phyloP scores from a whole-genome alignment of 345 rosid species.

The Brassica carinata region DNA sequence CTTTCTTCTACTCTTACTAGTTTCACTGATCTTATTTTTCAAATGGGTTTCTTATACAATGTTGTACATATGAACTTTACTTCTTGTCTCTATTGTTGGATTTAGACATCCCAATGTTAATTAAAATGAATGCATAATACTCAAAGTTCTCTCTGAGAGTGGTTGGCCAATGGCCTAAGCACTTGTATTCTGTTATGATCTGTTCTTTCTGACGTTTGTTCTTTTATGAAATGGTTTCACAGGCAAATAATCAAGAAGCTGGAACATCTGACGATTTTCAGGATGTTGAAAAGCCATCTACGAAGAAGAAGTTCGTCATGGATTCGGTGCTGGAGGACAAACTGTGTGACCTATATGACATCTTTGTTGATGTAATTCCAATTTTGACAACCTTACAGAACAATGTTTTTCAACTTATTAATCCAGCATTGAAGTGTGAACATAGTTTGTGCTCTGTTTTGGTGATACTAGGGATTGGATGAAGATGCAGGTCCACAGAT shows the following conservation, averaged over 20 bases:
- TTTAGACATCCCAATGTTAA: constrained; percentile 10
- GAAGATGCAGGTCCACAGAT: constrained; percentile 81
- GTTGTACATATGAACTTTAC: not conserved
- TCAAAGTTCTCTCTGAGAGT: constrained; percentile 2
- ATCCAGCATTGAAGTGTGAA: constrained; percentile 17
- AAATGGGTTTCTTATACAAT: not conserved
- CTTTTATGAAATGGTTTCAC: constrained; percentile 19
- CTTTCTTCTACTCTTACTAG: constrained; percentile 4
- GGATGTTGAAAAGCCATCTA: constrained; percentile 57
- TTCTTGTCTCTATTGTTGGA: not conserved
- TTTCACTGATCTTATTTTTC: constrained; percentile 4
- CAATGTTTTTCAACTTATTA: constrained; percentile 14
- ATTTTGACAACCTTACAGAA: constrained; percentile 12
- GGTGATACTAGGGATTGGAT: constrained; percentile 72
- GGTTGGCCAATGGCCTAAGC: not conserved
- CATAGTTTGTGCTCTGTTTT: constrained; percentile 27
- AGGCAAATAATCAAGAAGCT: constrained; percentile 62
- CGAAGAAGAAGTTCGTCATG: constrained; percentile 65
- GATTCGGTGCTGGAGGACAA: constrained; percentile 74
- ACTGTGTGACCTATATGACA: constrained; percentile 94
- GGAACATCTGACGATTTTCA: constrained; percentile 74
- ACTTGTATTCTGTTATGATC: not conserved
- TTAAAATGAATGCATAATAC: constrained; percentile 8
- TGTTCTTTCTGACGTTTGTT: not conserved
- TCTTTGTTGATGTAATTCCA: constrained; percentile 72